Base-by-base conservation (phyloP, 2,329 filamentous ascomycete species). In the Cercospora sp. region DNA sequence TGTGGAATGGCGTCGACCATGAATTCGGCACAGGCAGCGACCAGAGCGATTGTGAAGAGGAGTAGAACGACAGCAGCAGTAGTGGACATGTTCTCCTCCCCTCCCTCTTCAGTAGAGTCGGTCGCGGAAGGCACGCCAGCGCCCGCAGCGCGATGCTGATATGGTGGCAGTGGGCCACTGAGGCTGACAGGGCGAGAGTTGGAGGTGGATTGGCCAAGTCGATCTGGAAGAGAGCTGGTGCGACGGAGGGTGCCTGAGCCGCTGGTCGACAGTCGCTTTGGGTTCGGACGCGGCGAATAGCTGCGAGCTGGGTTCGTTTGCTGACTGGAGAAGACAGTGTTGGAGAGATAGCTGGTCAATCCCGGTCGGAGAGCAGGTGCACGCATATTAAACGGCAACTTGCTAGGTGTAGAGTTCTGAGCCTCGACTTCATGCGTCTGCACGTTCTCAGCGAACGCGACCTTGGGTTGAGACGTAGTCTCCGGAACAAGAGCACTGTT, bases 161-260 rank as follows among this genome's bases (percentile, higher is more conserved):
- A 77, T 2, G 76, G 75, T 45, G 75, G 73, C 13, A 78, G 60
- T 18, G 77, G 75, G 26, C 69, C 66, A n/a, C 63, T 65, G 42
- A 58, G 10, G 31, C 33, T 60, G 20, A 42, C 33, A n/a, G 48
- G 26, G 3, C 67, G 65, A 3, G 66, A 80, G 2, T 70, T 66
- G 53, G 72, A 65, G 18, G 61, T 68, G 6, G 57, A 63, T 5
- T 75, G 73, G 67, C 86, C 87, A 8, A 92, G 84, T 18, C 89
- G 86, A 73, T 90, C 90, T 0, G 91, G 91, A 2, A 93, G 84
- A 0, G 91, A 93, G 76, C 87, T 92, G 20, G 91, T 91, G 64
- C 91, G 86, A 65, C 90, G 89, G 63, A 92, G 88, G n/a, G 87
- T 10, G 23, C 57, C 57, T 16, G 20, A 40, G 84, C 72, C 67